phyloP scores from a whole-genome alignment of 345 rosid species.

The Murraya koenigii region DNA sequence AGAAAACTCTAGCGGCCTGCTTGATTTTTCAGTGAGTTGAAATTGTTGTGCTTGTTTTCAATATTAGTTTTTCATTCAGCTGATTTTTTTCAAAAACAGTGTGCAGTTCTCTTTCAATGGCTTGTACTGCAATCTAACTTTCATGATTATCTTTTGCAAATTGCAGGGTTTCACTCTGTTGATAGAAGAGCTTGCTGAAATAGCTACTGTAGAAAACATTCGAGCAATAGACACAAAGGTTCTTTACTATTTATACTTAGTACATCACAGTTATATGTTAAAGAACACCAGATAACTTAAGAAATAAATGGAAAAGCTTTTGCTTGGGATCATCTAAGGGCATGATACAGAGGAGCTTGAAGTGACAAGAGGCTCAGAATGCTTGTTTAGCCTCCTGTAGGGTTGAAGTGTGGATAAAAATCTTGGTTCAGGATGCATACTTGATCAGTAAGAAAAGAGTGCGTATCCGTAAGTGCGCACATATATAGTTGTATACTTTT shows the following conservation, averaged over 20 bases:
- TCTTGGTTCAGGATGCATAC: background rate
- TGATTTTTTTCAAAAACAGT: background rate
- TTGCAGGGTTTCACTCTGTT: constrained; percentile 62
- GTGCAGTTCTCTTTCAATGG: background rate
- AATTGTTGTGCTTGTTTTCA: background rate
- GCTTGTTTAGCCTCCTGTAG: background rate
- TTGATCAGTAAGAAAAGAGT: background rate
- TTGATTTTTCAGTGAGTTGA: constrained; percentile 39
- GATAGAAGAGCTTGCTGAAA: constrained; percentile 46
- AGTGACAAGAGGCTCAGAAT: background rate
- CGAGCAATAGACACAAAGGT: constrained; percentile 50
- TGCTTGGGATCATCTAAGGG: background rate
- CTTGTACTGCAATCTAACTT: background rate
- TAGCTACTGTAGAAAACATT: constrained; percentile 27
- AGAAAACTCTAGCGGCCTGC: constrained; percentile 28
- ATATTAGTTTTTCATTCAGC: background rate
- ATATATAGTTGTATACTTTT: background rate
- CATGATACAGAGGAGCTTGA: background rate
- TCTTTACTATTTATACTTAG: constrained; percentile 7
- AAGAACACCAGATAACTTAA: background rate
- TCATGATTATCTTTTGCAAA: constrained; percentile 9
- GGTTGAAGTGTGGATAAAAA: background rate
- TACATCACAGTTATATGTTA: background rate
- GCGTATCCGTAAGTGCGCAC: background rate
- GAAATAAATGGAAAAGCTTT: background rate